These are phyloP conservation scores for Cadophora gregata DNA, from an alignment of 2,329 filamentous ascomycete species.

Conservation along the genomic window DNA sequence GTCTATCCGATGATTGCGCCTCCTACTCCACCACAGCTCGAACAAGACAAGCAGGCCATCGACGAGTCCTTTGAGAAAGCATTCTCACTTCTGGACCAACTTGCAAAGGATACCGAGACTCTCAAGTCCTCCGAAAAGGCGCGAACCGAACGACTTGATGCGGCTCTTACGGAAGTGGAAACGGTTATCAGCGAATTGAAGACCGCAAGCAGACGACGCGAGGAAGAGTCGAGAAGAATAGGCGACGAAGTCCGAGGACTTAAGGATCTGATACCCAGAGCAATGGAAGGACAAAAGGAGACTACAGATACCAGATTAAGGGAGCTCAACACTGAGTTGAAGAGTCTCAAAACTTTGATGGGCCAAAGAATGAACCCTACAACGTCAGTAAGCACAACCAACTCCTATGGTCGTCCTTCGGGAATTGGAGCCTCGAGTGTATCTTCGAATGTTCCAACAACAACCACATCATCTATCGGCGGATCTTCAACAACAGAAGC, in stretches of 20 bases:
- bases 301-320: constrained; percentile 79
- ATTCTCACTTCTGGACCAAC: constrained; percentile 89
- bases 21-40: constrained; percentile 89
- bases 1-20: constrained; percentile 89
- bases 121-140: constrained; percentile 87
- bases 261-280: constrained; percentile 85
- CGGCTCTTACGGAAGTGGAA: constrained; percentile 83
- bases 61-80: constrained; percentile 93
- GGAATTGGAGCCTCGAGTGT: constrained; percentile 23
- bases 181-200: constrained; percentile 82
- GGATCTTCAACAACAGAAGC: constrained; percentile 33
- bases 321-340: constrained; percentile 86
- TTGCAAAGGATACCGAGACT: constrained; percentile 85
- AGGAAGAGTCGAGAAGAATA: constrained; percentile 86
- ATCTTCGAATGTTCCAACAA: constrained; percentile 22
- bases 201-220: constrained; percentile 77
- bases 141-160: constrained; percentile 82
- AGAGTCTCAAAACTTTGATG: constrained; percentile 90
- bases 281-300: constrained; percentile 86
- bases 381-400: constrained; percentile 32
- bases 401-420: constrained; percentile 40
- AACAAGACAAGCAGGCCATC: constrained; percentile 91
- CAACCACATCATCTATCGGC: constrained; percentile 24
- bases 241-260: constrained; percentile 85
- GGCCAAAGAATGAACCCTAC: constrained; percentile 61